Evolutionary conservation across 164 flowering plant genomes (phyloP), one percentile per base, ranked within the genome.

Genomic region (Macadamia tetraphylla): DNA sequence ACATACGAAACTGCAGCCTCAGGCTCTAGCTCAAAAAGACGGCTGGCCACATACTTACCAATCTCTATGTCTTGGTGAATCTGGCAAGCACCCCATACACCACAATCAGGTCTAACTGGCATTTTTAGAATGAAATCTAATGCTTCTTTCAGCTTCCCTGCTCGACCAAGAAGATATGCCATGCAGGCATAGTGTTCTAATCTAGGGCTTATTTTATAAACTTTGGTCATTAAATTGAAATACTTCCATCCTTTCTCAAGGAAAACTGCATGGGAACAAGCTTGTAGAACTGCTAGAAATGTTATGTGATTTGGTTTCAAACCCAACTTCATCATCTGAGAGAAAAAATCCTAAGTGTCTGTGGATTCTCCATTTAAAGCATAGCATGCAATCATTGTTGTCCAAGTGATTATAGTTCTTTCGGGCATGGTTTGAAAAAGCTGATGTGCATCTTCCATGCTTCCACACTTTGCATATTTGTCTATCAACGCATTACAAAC

Each of bases 401-500:
- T 89, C 91, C 88, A 89, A 11, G 94, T 81, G 55, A 89, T 78
- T 55, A 83, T 60, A 48, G 78, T 87, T 70, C 53, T 85, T 48
- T 73, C 77, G 12, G 70, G 74, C 81, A 84, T 77, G 42, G 67
- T 43, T 15, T 64, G 57, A 67, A 89, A 84, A 55, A 86, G 51
- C 29, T 78, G 72, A 44, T 68, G 68, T 68, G 94, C 86, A 31
- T 75, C 73, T 14, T 42, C 46, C 48, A 83, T 69, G 70, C 79
- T 75, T 46, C 90, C 92, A 71, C 89, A 89, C 77, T 89, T 89
- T 12, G 81, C 78, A 73, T 87, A 87, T 88, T 87, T 85, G 69
- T 87, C 91, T 32, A 87, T 60, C 61, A 87, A 68, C 18, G 91
- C 87, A 77, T 85, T 89, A 62, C 75, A 80, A 11, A 89, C 72